phyloP scores from a whole-genome alignment of 306 rosid genomes.

The Vicia villosa region DNA sequence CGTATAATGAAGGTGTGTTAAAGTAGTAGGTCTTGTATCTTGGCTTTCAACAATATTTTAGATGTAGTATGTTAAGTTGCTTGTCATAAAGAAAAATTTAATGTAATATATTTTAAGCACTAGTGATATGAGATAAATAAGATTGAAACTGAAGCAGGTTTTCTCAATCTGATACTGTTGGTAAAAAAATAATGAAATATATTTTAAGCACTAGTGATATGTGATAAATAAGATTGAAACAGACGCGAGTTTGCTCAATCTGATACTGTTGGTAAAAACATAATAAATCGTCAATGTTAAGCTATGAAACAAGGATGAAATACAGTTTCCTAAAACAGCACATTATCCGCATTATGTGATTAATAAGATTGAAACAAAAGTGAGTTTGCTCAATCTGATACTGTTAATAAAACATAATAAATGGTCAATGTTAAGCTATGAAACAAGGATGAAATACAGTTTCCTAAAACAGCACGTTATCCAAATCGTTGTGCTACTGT shows the following conservation, averaged over 20 bases:
- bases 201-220: conserved; percentile 8
- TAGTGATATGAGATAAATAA: neutral
- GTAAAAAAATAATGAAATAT: neutral
- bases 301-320: too few relatives aligned
- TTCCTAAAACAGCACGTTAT: too few relatives aligned
- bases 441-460: conserved; percentile 23
- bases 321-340: too few relatives aligned
- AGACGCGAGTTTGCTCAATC: conserved; percentile 18
- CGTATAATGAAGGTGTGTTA: conserved; percentile 2
- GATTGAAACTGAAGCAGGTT: conserved; percentile 24
- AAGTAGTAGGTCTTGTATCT: conserved; percentile 1
- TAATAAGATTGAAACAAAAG: conserved; percentile 14
- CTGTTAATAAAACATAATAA: conserved; percentile 14
- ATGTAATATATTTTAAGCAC: conserved; percentile 18
- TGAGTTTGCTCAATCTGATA: conserved; percentile 31
- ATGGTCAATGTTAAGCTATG: conserved; percentile 8
- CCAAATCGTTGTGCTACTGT: too few relatives aligned
- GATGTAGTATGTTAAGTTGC: conserved; percentile 26
- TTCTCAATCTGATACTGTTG: conserved; percentile 27
- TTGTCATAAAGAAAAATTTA: conserved; percentile 7
- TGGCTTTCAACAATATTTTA: conserved; percentile 31
- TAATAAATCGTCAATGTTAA: too few relatives aligned
- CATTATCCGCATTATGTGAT: too few relatives aligned
- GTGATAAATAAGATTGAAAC: conserved; percentile 15
- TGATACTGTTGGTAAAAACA: too few relatives aligned